phyloP scores from a whole-genome alignment of 2,329 filamentous ascomycete species.

The Sarocladiaceae sp. region DNA sequence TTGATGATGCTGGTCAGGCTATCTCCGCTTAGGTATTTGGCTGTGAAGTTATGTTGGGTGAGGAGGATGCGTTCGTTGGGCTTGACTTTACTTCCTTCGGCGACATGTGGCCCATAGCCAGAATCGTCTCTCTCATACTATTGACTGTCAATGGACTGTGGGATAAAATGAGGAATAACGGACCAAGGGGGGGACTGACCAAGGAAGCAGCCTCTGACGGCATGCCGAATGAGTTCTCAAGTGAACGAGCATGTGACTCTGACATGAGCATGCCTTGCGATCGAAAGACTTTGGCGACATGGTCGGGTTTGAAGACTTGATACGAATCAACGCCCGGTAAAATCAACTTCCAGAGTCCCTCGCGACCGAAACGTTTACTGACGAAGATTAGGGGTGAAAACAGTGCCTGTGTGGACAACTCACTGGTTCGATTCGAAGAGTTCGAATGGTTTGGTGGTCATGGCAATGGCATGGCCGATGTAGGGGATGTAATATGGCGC shows the following conservation, averaged over 20 bases:
- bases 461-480: constrained; percentile 1
- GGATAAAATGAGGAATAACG: no score
- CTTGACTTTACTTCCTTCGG: neutral
- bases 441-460: neutral
- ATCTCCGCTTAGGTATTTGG: neutral
- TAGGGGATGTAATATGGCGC: constrained; percentile 1
- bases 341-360: neutral
- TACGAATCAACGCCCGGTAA: neutral
- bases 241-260: neutral
- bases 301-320: neutral
- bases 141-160: no score
- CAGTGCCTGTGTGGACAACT: neutral
- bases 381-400: neutral
- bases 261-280: neutral
- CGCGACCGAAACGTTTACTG: constrained; percentile 6
- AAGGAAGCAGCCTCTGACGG: neutral
- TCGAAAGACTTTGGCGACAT: constrained; percentile 5
- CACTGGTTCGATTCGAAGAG: neutral
- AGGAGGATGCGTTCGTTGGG: neutral
- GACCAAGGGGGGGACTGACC: no score
- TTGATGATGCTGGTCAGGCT: neutral
- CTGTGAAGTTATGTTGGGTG: neutral
- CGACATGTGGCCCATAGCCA: neutral
- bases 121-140: constrained; percentile 6
- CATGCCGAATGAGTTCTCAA: neutral